phyloP scores from a whole-genome alignment of 176 grass and related monocot genomes.

The Metroxylon sagu region DNA sequence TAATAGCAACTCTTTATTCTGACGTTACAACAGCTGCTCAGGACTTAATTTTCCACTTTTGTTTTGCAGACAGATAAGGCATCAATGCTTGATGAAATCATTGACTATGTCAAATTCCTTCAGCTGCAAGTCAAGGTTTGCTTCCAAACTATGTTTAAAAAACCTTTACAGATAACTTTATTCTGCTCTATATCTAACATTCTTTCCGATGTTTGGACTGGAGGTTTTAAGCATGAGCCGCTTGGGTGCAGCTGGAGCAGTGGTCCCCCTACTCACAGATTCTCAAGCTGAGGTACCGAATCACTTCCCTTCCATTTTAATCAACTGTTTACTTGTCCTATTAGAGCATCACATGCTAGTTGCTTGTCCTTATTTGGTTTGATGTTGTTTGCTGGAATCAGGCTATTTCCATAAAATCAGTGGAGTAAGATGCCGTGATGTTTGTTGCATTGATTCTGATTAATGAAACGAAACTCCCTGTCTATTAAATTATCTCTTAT shows the following conservation, averaged over 20 bases:
- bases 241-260: constrained; percentile 21
- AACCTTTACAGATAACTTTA: background rate
- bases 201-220: constrained; percentile 3
- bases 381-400: no score
- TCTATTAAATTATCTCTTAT: no score
- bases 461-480: no score
- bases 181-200: constrained; percentile 1
- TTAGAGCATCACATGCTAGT: background rate
- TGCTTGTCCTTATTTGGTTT: background rate
- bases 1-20: no score
- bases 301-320: background rate
- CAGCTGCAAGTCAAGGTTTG: constrained; percentile 28
- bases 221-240: constrained; percentile 28
- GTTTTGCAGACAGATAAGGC: constrained; percentile 24
- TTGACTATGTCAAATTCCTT: constrained; percentile 32
- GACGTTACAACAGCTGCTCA: no score
- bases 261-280: constrained; percentile 16
- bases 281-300: constrained; percentile 16
- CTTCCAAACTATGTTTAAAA: background rate
- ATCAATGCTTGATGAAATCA: constrained; percentile 30
- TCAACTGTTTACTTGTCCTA: background rate
- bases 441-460: no score
- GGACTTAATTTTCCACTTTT: background rate
- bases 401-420: no score
- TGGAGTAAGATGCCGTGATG: no score